A percentile compares a stretch with the other conserved stretches of the same genome.
These are phyloP conservation scores for Xylariales sp. DNA, from an alignment of 2,329 filamentous ascomycete species.

Conservation along the genomic window DNA sequence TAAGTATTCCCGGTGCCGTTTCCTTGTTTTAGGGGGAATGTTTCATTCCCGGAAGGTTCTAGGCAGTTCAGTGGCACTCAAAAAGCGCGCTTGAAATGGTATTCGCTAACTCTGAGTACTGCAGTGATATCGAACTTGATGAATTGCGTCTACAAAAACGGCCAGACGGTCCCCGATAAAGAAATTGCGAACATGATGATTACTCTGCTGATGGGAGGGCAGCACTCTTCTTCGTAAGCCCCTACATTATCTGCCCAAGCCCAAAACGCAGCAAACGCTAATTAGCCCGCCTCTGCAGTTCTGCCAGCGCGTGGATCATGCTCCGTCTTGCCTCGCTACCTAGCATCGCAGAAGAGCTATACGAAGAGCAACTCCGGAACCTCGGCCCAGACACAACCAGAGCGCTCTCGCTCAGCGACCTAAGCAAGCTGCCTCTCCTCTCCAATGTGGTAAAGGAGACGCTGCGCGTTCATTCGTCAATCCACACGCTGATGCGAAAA, in stretches of 20 bases:
- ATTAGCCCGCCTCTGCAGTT: slow-evolving; percentile 45
- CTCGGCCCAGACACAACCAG: slow-evolving; percentile 56
- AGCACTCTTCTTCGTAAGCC: slow-evolving; percentile 75
- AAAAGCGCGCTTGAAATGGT: background rate
- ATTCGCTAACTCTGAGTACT: background rate
- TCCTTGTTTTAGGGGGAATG: background rate
- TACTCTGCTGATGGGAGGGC: slow-evolving; percentile 84
- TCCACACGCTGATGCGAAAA: slow-evolving; percentile 78
- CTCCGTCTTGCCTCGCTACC: slow-evolving; percentile 78
- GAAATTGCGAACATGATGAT: slow-evolving; percentile 91
- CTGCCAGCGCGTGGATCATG: slow-evolving; percentile 82
- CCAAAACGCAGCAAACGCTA: background rate
- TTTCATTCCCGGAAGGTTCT: no score
- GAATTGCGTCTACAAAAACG: slow-evolving; percentile 80
- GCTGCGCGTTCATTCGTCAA: slow-evolving; percentile 76
- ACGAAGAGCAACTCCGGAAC: slow-evolving; percentile 71
- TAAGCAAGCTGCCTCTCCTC: slow-evolving; percentile 70
- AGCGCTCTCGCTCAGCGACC: slow-evolving; percentile 66
- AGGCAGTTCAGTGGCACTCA: background rate
- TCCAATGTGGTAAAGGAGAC: slow-evolving; percentile 77
- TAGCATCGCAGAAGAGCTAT: slow-evolving; percentile 76
- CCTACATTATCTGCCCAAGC: background rate
- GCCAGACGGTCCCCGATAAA: slow-evolving; percentile 73
- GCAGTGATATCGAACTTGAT: slow-evolving; percentile 82
- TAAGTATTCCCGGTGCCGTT: background rate